Base-by-base conservation (phyloP, 306 rosid species). In the Fragaria iinumae region DNA sequence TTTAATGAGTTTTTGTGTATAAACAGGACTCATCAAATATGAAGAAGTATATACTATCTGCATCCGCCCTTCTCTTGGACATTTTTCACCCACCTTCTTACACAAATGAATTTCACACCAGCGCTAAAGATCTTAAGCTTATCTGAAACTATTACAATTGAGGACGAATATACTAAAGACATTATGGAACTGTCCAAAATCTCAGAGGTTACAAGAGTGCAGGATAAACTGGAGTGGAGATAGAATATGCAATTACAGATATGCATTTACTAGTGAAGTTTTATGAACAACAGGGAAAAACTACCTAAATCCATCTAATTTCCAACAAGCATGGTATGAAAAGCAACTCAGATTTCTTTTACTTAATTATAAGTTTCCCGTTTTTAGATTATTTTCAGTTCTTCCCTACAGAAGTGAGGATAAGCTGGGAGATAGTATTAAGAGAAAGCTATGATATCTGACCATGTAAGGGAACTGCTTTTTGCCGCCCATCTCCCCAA, bases 401-500 rank as follows among this genome's bases (percentile, higher is more conserved):
- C n/a, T 41, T 59, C 36, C 59, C 36, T 36, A 60, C 34, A 34
- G 11, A 38, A 8, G 69, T 0, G 53, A 29, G 48, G 44, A 77
- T 55, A 36, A 66, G 36, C 12, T 20, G 65, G 29, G 41, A 52
- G 8, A 73, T 3, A 11, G 27, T 39, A 50, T 43, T 7, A 6
- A 67, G 8, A 59, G 72, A 34, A 73, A 25, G 56, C 74, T 53
- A 77, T 44, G 62, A 59, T 81, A 47, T 82, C 88, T 84, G 80
- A 96, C 99, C 99, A 96, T 89, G 86, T 89, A 96, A 60, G 99
- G 99, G 71, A 92, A 96, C 83, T 86, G 99, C 83, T 86, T 87
- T 77, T 96, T 96, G 71, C 98, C 99, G 14, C 99, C 99, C 88
- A 92, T 77, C 87, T 88, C 84, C 81, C 73, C 76, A 84, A 89